Base-by-base conservation (phyloP, 129 eudicot genomes). In the Deinandra increscens region DNA sequence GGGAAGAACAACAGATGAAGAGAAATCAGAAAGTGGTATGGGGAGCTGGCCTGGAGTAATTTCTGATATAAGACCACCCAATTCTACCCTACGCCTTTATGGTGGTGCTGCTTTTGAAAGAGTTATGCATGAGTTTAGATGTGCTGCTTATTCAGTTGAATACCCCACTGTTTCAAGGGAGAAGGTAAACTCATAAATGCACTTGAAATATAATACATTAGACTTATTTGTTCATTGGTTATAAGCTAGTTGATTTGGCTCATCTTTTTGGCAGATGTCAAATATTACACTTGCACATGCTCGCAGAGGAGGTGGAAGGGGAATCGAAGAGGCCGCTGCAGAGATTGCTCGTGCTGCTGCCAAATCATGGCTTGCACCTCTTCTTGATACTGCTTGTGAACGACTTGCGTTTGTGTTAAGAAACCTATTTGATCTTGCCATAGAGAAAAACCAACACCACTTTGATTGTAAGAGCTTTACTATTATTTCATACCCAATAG, bases 101-200 rank as follows among this genome's bases (percentile, higher is more conserved):
- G 98, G 98, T 12, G 98, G 98, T 45, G 98, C 98, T 80, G 97
- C 98, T 60, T 93, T 93, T 76, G 98, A 89, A 66, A 85, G 98
- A 71, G 97, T 87, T 37, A 86, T 89, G 83, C 97, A 93, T 78
- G 98, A 93, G 82, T 93, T 93, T 68, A 88, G 95, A 2, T 88
- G 95, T 74, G 97, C 98, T 67, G 81, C 98, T 3, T 89, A 89
- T 81, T 93, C 98, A 14, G 79, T 93, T 46, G 92, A 93, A 66
- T 93, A 97, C 81, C 98, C 98, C 10, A 85, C 79, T 31, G 90
- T 93, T 29, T 93, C 98, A 20, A 83, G 98, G 82, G 97, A 89
- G 77, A 93, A 89, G 90, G 98, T 88, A 72, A 26, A 55, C 5
- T 42, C 7, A 55, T 55, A 23, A 56, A 19, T 50, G 54, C 53